Conservation (phyloP, 1,284 basidiomycete genomes). For the Vanrija humicola region DNA sequence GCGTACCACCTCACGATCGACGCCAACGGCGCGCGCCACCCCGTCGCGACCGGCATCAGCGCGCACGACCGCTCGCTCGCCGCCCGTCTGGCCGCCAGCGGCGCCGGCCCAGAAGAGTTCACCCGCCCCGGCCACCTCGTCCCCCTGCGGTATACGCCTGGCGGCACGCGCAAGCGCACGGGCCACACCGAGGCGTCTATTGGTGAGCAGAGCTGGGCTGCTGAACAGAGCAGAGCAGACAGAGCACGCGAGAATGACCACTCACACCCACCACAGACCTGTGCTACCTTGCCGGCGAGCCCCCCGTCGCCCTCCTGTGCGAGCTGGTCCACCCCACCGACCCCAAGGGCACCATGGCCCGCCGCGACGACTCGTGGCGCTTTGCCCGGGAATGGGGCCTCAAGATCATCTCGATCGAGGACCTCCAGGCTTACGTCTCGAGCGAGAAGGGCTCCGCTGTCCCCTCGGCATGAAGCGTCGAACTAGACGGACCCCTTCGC, state of each 20-base stretch:
- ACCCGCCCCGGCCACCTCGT: slow-evolving; percentile 93
- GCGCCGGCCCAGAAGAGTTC: slow-evolving; percentile 67
- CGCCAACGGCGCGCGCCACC: slow-evolving; percentile 57
- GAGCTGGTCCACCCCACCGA: slow-evolving; percentile 90
- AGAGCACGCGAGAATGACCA: not conserved
- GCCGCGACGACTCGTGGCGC: slow-evolving; percentile 84
- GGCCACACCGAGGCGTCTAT: slow-evolving; percentile 93
- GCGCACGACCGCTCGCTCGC: slow-evolving; percentile 91
- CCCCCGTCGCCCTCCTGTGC: slow-evolving; percentile 81
- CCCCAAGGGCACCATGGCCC: slow-evolving; percentile 85
- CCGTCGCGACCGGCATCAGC: slow-evolving; percentile 83
- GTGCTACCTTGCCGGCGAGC: slow-evolving; percentile 71
- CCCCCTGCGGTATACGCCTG: slow-evolving; percentile 78
- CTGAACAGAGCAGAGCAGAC: not conserved
- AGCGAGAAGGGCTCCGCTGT: slow-evolving; percentile 8
- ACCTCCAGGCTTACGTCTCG: slow-evolving; percentile 51
- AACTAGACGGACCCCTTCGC: too few species aligned
- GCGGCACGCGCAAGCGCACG: slow-evolving; percentile 76
- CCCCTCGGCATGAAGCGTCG: slow-evolving; percentile 2
- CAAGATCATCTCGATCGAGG: slow-evolving; percentile 89
- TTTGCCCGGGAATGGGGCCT: slow-evolving; percentile 91
- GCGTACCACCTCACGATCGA: slow-evolving; percentile 97
- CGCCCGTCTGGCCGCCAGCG: slow-evolving; percentile 69
- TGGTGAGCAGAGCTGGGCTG: slow-evolving; percentile 48
- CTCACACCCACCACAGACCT: slow-evolving; percentile 57